Evolutionary conservation across 1,139 yeast genomes (phyloP), one percentile per base, ranked within the genome.

Genomic region (Kodamaea sp.): DNA sequence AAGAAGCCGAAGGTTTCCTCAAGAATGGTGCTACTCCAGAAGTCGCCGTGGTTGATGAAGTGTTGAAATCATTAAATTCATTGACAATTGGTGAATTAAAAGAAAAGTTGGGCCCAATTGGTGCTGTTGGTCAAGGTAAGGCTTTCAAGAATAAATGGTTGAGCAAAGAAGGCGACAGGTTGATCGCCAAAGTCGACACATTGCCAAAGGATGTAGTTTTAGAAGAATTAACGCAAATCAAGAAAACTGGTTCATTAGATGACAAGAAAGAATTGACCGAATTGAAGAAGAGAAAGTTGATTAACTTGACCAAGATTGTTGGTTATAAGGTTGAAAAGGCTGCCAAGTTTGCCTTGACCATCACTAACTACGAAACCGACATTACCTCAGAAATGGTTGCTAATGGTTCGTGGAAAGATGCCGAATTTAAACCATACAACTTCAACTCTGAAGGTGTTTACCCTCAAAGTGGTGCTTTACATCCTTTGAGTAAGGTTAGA

Each of bases 61-160:
- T 94, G 35, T 70, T 84, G 46, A 76, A 81, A 54, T 73, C 84
- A 30, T 63, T 89, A 43, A 95, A 84, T 44, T 89, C 94, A 32
- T 74, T 92, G 55, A 85, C 86, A 57, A 82, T 92, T 50, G 62
- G 84, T 22, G 97, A 92, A 43, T 95, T 92, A 42, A 78, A 79
- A 50, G 62, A 79, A 43, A 78, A 83, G 48, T 72, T 90, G 63
- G 97, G 97, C 37, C 68, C 81, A 36, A 78, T 80, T 46, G 97
- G 97, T 43, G 82, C 84, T 54, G 76, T 90, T 47, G 99, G 98
- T 44, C 98, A 92, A 68, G 96, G 95, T 54, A 84, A 90, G 57
- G 98, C 97, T n/a, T 92, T 92, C 76, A 92, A 89, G 67, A 90
- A 90, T 63, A 95, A 95, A 36, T 92, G 99, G 99, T 81, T 92